Evolutionary conservation across 352 stramenopile species (phyloP).

Genomic region (Blastocystis sp.): DNA sequence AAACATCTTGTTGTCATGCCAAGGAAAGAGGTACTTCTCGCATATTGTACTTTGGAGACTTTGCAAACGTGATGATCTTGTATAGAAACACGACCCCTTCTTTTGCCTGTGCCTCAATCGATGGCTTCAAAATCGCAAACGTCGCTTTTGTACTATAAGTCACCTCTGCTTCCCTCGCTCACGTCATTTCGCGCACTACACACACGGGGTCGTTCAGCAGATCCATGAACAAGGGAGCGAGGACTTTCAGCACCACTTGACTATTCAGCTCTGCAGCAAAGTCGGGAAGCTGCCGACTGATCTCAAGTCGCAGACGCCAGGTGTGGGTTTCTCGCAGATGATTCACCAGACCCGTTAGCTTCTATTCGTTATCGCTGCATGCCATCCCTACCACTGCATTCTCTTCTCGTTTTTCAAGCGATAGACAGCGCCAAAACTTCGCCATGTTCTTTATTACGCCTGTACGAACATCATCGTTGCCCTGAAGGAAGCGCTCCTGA

Average conservation of each 20-base stretch:
- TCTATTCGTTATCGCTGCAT: neutral
- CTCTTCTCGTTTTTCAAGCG: neutral
- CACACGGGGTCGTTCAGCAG: slow-evolving; percentile 14
- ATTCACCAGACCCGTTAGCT: neutral
- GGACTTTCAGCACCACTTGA: neutral
- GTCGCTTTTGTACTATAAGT: neutral
- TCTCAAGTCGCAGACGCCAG: neutral
- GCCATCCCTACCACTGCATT: neutral
- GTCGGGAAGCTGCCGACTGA: neutral
- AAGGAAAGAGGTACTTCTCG: neutral
- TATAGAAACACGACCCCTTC: neutral
- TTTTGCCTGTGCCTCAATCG: neutral
- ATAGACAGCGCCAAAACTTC: neutral
- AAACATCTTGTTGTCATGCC: neutral
- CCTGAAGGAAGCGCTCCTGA: slow-evolving; percentile 6
- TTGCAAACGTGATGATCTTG: slow-evolving; percentile 19
- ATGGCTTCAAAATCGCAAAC: neutral
- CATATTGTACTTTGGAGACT: slow-evolving; percentile 28
- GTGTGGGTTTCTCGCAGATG: neutral
- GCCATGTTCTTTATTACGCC: slow-evolving; percentile 23
- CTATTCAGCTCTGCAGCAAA: neutral
- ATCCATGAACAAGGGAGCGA: neutral
- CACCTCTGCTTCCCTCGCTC: neutral
- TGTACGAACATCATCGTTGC: neutral
- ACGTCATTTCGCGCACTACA: neutral